Base-by-base conservation (phyloP, 805 yeast species). In the Saturnispora besseyi region DNA sequence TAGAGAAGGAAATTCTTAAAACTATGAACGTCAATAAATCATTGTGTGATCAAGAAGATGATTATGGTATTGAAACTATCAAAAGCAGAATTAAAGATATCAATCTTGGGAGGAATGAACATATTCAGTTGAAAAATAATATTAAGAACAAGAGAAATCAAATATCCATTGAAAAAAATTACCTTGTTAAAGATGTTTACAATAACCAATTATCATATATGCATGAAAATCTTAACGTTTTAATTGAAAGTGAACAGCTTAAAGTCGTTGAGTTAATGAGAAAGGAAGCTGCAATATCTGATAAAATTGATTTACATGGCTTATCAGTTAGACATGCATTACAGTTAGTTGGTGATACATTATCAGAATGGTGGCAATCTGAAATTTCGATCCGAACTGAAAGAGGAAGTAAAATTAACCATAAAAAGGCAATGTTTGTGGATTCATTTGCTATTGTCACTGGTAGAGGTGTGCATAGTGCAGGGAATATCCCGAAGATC, bases 391-490 rank as follows among this genome's bases (percentile, higher is more conserved):
- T 63, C 22, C 59, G 90, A 47, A 73, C 68, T 48, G 55, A 64
- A 2, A 48, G 59, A 5, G 65, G 69, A 22, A 78, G 79, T 0
- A 68, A 63, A 5, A 58, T 70, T 24, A 51, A 62, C 5, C 53
- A 60, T 2, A 51, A 65, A 0, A 63, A 61, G 29, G 81, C 73
- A 0, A 50, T 57, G 10, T 68, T 69, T 59, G 70, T 76, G 1
- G 67, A 63, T 1, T 75, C 77, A 0, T 57, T 83, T 7, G 60
- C 52, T 1, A 64, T 84, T 0, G 64, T 84, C 11, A 82, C 91
- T 0, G 91, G 93, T 0, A 64, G 87, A 54, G 93, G 93, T 0
- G 57, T 81, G 5, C 93, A 85, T 61, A 81, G 87, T 43, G 68
- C 60, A 1, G 78, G 76, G 5, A 87, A 88, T 0, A 59, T 67